phyloP scores from a whole-genome alignment of 305 asterid species.

The Fraxinus velutina region DNA sequence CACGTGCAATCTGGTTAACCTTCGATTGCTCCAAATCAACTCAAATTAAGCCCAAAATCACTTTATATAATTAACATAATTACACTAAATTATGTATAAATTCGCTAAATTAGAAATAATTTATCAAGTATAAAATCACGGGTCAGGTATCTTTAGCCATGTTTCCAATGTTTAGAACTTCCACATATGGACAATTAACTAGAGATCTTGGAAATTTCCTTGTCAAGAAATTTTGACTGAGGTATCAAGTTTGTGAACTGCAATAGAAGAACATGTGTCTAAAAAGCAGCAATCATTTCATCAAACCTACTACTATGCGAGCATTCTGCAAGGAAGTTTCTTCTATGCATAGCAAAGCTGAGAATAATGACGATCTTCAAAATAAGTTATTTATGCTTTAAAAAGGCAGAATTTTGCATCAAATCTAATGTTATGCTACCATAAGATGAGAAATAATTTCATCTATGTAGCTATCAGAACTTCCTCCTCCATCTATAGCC shows the following conservation, averaged over 20 bases:
- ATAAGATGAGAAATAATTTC: constrained; percentile 33
- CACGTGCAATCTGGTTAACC: neutral
- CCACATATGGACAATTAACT: neutral
- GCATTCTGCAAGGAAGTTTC: neutral
- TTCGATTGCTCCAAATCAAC: neutral
- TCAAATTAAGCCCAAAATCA: neutral
- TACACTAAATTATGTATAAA: neutral
- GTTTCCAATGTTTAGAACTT: neutral
- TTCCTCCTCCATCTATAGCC: constrained; percentile 44
- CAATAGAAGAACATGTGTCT: neutral
- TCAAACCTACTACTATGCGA: neutral
- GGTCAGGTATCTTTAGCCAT: neutral
- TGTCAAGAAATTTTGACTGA: neutral
- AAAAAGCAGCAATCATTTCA: neutral
- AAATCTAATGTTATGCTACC: neutral
- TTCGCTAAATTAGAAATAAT: neutral
- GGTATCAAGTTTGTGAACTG: neutral
- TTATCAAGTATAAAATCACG: neutral
- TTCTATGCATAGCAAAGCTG: neutral
- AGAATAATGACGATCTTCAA: neutral
- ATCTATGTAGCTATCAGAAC: constrained; percentile 43
- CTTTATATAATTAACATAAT: neutral
- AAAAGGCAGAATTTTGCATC: neutral
- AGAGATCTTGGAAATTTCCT: neutral
- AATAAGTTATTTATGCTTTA: neutral